Evolutionary conservation across 2,329 filamentous ascomycete genomes (phyloP).

Genomic region (Colletotrichum brevisporum): DNA sequence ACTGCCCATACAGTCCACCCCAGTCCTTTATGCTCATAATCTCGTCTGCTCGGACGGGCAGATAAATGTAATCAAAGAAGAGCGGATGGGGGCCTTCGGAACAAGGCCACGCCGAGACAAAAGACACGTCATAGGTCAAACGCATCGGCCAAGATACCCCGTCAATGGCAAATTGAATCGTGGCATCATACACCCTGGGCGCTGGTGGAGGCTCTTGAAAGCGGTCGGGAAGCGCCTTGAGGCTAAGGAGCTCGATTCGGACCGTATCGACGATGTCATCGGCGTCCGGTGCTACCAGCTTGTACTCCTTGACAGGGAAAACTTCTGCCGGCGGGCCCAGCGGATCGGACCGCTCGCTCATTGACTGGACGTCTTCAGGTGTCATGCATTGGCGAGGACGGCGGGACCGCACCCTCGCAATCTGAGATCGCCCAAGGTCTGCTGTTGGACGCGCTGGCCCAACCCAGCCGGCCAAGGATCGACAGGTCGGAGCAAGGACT

Average conservation of each 20-base stretch:
- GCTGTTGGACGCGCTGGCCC: slow-evolving; percentile 78
- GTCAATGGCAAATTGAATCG: slow-evolving; percentile 74
- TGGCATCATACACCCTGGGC: slow-evolving; percentile 71
- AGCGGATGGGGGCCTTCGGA: slow-evolving; percentile 75
- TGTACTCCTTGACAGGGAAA: slow-evolving; percentile 79
- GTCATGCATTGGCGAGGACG: slow-evolving; percentile 69
- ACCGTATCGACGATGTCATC: slow-evolving; percentile 75
- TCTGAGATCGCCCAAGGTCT: slow-evolving; percentile 78
- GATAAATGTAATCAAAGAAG: slow-evolving; percentile 79
- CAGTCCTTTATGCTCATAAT: slow-evolving; percentile 77
- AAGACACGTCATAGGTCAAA: slow-evolving; percentile 75
- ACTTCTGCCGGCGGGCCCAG: slow-evolving; percentile 73
- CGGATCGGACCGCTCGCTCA: slow-evolving; percentile 77
- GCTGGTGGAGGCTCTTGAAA: slow-evolving; percentile 44
- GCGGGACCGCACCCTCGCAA: slow-evolving; percentile 76
- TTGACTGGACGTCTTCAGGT: slow-evolving; percentile 73
- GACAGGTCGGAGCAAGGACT: slow-evolving; percentile 80
- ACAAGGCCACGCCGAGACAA: slow-evolving; percentile 76
- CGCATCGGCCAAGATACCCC: slow-evolving; percentile 74
- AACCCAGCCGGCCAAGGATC: slow-evolving; percentile 80
- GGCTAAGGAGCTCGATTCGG: slow-evolving; percentile 76
- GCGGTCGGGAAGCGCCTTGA: slow-evolving; percentile 60
- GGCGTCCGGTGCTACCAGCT: slow-evolving; percentile 69
- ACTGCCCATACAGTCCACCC: slow-evolving; percentile 61
- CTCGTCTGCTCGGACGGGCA: slow-evolving; percentile 72